Base-by-base conservation (phyloP, 257 asterid species). In the Osmanthus fragrans region DNA sequence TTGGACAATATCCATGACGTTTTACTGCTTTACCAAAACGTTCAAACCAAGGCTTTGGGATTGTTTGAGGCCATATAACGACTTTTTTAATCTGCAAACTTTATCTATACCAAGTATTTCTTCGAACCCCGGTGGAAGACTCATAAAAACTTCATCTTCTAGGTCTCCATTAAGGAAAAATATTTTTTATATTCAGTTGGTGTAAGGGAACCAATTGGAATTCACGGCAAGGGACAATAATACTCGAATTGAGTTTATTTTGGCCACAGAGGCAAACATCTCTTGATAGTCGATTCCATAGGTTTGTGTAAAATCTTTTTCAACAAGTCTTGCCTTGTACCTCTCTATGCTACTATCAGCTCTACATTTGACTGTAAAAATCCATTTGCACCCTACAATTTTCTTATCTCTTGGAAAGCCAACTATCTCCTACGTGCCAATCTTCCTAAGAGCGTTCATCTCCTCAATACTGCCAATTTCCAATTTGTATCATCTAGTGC, bases 1-100 rank as follows among this genome's bases (percentile, higher is more conserved):
- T 25, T 47, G 71, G 74, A 2, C 15, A 5, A n/a, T 30, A 74
- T 15, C 75, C 68, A 10, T 11, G 4, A 39, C 39, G 0, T 27
- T 45, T 63, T 5, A 42, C 2, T 3, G 16, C 25, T 4, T n/a
- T n/a, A 4, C 30, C 8, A 70, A 72, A 72, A 1, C 25, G 30
- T 12, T 71, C 80, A 75, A 80, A 80, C 80, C 77, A 75, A 18
- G 73, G 70, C 58, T 74, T 27, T 7, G 71, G 42, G 4, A 67
- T 29, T n/a, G 60, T 21, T 37, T 70, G 1, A 40, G 68, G 2
- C 72, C 45, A 25, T 42, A 72, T 19, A 58, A n/a, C 10, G 13
- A 40, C 4, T 2, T 40, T 2, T 15, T 40, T 10, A 10, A 40
- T 40, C 47, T 40, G 15, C 47, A 40, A 15, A 40, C 47, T 40